Conservation (phyloP, 2,329 filamentous ascomycete species). For the Akanthomyces dipterigenus region DNA sequence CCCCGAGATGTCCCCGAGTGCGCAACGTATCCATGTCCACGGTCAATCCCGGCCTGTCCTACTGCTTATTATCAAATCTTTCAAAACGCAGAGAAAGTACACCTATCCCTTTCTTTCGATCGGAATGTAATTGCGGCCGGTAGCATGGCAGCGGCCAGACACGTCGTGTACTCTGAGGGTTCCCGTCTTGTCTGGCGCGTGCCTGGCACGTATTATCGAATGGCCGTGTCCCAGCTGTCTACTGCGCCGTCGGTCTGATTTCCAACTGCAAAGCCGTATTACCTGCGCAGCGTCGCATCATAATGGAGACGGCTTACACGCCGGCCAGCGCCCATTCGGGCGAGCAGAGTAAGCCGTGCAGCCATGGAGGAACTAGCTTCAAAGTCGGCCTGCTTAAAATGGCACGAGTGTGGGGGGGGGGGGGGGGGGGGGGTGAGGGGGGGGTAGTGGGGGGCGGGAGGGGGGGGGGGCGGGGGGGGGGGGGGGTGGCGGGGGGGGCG, state of each 20-base stretch:
- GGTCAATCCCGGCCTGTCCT: background rate
- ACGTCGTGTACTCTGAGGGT: background rate
- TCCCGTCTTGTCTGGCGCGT: background rate
- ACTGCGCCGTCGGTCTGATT: background rate
- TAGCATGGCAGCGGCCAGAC: too few species aligned
- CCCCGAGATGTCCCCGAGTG: background rate
- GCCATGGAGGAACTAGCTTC: background rate
- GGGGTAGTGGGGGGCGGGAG: too few species aligned
- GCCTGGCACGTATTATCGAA: background rate
- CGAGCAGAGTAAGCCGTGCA: conserved; percentile 7
- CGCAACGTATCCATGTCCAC: background rate
- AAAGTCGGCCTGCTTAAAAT: background rate
- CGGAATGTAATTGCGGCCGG: too few species aligned
- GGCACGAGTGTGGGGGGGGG: background rate
- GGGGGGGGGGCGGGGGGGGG: too few species aligned
- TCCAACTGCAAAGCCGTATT: background rate
- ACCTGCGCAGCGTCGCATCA: background rate
- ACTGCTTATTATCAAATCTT: too few species aligned
- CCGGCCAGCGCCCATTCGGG: background rate
- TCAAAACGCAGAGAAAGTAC: too few species aligned
- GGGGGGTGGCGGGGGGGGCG: too few species aligned
- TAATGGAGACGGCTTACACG: conserved; percentile 2
- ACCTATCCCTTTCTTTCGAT: too few species aligned
- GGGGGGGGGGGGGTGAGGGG: too few species aligned
- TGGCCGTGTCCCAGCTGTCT: background rate